Conservation (phyloP, 169 alveolate species). For the Theileria orientalis region DNA sequence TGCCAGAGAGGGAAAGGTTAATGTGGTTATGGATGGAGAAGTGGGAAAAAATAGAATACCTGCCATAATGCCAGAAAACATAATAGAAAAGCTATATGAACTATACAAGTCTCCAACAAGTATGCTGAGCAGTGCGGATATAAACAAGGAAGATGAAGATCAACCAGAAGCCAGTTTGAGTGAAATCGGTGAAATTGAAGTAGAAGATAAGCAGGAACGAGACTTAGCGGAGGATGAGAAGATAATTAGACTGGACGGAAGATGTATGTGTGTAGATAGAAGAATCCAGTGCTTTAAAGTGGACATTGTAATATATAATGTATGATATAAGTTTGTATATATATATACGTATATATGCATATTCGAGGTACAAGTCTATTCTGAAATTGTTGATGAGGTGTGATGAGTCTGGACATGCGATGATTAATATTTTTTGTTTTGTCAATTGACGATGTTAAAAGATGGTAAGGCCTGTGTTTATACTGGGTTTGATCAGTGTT, state of each 20-base stretch:
- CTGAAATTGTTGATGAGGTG: background rate
- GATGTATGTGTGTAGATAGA: background rate
- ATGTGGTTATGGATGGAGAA: background rate
- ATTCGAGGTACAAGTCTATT: background rate
- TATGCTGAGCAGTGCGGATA: no score
- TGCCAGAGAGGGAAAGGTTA: background rate
- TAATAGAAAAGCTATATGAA: background rate
- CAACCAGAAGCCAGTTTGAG: no score
- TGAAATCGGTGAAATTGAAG: background rate
- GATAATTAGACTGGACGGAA: background rate
- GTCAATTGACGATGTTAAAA: no score
- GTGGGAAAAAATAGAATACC: background rate
- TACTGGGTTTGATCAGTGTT: background rate
- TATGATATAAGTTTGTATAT: no score
- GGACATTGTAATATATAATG: background rate
- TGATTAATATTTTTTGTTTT: no score
- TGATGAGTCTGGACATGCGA: no score
- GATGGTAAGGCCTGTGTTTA: no score
- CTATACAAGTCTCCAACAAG: background rate
- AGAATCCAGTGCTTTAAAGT: background rate
- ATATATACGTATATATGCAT: background rate
- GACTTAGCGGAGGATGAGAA: no score
- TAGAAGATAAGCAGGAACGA: no score
- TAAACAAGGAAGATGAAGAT: no score
- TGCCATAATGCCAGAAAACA: slow-evolving; percentile 21